These are phyloP conservation scores for Protea cynaroides DNA, from an alignment of 164 flowering plant genomes.

Conservation along the genomic window DNA sequence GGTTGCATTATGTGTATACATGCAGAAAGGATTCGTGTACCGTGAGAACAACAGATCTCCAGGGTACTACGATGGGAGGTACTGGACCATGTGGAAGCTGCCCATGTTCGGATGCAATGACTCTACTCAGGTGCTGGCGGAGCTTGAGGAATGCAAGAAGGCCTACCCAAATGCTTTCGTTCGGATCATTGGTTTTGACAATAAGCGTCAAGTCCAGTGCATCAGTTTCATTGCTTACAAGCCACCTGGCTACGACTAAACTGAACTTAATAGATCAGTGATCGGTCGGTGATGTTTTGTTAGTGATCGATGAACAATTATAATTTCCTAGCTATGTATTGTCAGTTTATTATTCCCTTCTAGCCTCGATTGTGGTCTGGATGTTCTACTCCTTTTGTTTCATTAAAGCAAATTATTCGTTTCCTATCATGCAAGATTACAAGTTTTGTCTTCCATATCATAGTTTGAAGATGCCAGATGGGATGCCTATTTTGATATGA, in stretches of 20 bases:
- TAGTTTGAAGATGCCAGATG: too few species aligned
- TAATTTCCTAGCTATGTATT: not conserved
- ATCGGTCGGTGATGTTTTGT: too few species aligned
- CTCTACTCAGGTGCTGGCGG: conserved; percentile 52
- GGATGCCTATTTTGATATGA: too few species aligned
- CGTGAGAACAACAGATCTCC: conserved; percentile 36
- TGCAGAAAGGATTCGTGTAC: conserved; percentile 28
- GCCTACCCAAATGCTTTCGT: conserved; percentile 50
- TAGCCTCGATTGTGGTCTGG: too few species aligned
- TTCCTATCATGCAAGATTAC: too few species aligned
- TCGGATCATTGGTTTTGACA: conserved; percentile 79
- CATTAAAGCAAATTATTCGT: too few species aligned
- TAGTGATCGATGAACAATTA: too few species aligned
- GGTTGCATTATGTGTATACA: not conserved
- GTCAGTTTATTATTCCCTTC: too few species aligned
- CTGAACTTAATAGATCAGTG: too few species aligned
- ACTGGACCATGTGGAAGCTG: conserved; percentile 95
- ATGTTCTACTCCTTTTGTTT: too few species aligned
- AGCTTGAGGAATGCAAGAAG: conserved; percentile 51
- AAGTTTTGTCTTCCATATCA: too few species aligned
- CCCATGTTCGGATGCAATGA: conserved; percentile 90
- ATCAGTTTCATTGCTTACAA: conserved; percentile 82
- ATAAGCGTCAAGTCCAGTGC: conserved; percentile 75
- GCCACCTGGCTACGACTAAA: conserved; percentile 37
- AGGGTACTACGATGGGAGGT: conserved; percentile 83